Conservation (phyloP, 805 yeast genomes). For the Cephaloascus fragrans region DNA sequence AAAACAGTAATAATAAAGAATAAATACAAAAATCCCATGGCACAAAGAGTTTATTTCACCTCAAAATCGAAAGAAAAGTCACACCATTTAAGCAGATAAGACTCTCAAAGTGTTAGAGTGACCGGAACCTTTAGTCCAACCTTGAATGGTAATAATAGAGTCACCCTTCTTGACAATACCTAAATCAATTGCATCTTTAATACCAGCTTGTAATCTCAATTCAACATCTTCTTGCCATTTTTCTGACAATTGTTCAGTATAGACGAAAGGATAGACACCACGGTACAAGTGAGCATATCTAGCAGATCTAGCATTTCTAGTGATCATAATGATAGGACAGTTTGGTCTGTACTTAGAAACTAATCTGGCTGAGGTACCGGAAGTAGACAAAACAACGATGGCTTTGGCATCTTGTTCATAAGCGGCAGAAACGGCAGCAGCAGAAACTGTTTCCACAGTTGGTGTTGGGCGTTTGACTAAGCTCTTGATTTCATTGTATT, state of each 20-base stretch:
- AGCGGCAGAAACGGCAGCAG: constrained; percentile 93
- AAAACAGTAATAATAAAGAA: too few species aligned
- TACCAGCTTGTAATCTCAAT: constrained; percentile 87
- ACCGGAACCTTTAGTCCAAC: constrained; percentile 98
- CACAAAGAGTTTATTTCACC: too few species aligned
- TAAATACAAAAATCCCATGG: too few species aligned
- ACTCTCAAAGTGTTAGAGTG: constrained; percentile 98
- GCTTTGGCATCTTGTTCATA: constrained; percentile 97
- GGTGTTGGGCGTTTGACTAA: constrained; percentile 82
- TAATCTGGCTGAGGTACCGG: constrained; percentile 93
- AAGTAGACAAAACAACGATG: constrained; percentile 88
- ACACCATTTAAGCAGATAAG: constrained; percentile 57
- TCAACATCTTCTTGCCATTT: constrained; percentile 98
- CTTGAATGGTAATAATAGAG: constrained; percentile 89
- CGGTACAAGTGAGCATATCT: constrained; percentile 94
- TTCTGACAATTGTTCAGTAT: constrained; percentile 51
- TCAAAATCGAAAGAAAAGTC: too few species aligned
- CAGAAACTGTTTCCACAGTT: constrained; percentile 93
- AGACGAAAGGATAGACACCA: constrained; percentile 97
- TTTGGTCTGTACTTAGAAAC: constrained; percentile 96
- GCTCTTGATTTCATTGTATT: constrained; percentile 81
- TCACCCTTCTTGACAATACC: constrained; percentile 86
- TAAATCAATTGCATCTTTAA: constrained; percentile 76
- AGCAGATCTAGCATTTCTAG: constrained; percentile 89
- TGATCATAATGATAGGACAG: constrained; percentile 95